phyloP scores from a whole-genome alignment of 768 basidiomycete genomes.

The Auricularia sp. region DNA sequence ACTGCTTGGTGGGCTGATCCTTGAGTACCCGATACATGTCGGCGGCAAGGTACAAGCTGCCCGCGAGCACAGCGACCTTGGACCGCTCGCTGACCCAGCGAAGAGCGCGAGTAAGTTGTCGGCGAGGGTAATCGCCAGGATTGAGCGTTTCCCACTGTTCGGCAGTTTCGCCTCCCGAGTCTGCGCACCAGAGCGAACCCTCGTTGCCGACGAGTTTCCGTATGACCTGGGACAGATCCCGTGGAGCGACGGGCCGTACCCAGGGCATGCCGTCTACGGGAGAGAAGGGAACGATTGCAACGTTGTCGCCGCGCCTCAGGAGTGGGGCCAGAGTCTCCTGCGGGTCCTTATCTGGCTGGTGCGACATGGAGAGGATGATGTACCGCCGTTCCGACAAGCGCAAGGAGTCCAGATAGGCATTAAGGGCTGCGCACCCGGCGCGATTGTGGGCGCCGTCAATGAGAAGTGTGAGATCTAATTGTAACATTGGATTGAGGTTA shows the following conservation, averaged over 20 bases:
- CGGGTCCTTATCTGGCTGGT: slow-evolving; percentile 79
- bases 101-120: slow-evolving; percentile 40
- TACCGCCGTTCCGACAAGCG: slow-evolving; percentile 36
- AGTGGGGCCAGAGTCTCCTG: slow-evolving; percentile 61
- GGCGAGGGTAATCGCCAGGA: slow-evolving; percentile 6
- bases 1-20: not conserved
- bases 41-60: slow-evolving; percentile 90
- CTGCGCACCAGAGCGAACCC: slow-evolving; percentile 28
- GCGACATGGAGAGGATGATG: slow-evolving; percentile 73
- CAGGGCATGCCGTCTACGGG: slow-evolving; percentile 91
- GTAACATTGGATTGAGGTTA: slow-evolving; percentile 6
- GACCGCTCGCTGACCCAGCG: slow-evolving; percentile 25
- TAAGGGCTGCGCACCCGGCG: slow-evolving; percentile 60
- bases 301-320: slow-evolving; percentile 33
- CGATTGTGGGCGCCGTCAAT: slow-evolving; percentile 94
- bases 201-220: slow-evolving; percentile 37
- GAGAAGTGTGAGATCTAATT: slow-evolving; percentile 36
- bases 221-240: slow-evolving; percentile 30
- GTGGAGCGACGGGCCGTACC: slow-evolving; percentile 57
- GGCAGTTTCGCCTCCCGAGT: slow-evolving; percentile 17
- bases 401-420: slow-evolving; percentile 46
- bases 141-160: slow-evolving; percentile 13
- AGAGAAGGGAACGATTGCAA: slow-evolving; percentile 56
- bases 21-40: slow-evolving; percentile 68
- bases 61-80: slow-evolving; percentile 47